Conservation (phyloP, 2,329 filamentous ascomycete species). For the Aureobasidium melanogenum region DNA sequence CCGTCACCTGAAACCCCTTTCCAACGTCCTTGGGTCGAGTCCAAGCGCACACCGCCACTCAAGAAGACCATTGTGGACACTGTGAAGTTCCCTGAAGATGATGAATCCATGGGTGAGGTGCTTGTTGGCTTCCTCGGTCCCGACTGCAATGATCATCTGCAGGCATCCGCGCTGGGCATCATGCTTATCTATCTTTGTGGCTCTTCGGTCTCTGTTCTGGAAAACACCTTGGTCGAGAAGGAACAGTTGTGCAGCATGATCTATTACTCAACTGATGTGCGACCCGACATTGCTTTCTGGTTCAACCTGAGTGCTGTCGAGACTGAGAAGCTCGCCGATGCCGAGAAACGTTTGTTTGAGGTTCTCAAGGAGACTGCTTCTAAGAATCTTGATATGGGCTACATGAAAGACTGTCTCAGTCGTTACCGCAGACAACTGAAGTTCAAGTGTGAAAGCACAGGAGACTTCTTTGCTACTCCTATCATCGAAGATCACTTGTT, state of each 20-base stretch:
- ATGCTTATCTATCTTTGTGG: conserved; percentile 81
- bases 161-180: conserved; percentile 64
- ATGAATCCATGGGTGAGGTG: conserved; percentile 87
- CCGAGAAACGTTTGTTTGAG: conserved; percentile 77
- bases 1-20: conserved; percentile 68
- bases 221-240: conserved; percentile 86
- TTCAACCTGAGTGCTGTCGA: conserved; percentile 80
- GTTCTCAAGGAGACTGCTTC: conserved; percentile 72
- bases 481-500: conserved; percentile 92
- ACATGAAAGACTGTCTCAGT: conserved; percentile 78
- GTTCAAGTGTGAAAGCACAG: conserved; percentile 72
- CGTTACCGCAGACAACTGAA: conserved; percentile 74
- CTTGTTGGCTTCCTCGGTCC: conserved; percentile 82
- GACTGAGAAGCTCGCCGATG: conserved; percentile 72
- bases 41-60: conserved; percentile 64
- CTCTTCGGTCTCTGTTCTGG: conserved; percentile 83
- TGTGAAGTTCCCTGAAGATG: conserved; percentile 90
- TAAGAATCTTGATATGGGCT: conserved; percentile 79
- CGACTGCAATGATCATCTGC: conserved; percentile 55
- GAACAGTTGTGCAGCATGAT: conserved; percentile 86
- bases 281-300: conserved; percentile 76
- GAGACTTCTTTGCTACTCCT: conserved; percentile 71
- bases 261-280: conserved; percentile 66
- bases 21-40: conserved; percentile 84
- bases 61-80: conserved; percentile 64